These are phyloP conservation scores for Pyrenopolyporus hunteri DNA, from an alignment of 495 filamentous ascomycete species.

Conservation along the genomic window DNA sequence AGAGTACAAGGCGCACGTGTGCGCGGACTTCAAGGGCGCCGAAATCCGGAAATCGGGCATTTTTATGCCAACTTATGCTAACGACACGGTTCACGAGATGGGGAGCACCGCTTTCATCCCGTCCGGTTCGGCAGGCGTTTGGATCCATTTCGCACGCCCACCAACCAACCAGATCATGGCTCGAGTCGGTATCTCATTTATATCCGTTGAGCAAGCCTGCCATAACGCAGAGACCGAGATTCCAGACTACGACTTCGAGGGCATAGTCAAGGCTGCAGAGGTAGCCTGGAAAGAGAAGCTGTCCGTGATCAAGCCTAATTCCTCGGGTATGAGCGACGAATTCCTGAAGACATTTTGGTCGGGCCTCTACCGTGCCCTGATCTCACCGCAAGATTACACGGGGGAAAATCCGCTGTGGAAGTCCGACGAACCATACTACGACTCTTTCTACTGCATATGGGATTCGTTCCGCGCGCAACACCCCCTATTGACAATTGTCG, in stretches of 20 bases:
- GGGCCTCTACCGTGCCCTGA: slow-evolving; percentile 67
- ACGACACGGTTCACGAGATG: slow-evolving; percentile 54
- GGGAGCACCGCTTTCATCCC: slow-evolving; percentile 54
- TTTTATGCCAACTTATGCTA: slow-evolving; percentile 53
- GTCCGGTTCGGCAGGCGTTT: slow-evolving; percentile 65
- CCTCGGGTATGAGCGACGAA: slow-evolving; percentile 59
- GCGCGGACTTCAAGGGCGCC: slow-evolving; percentile 72
- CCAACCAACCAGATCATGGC: slow-evolving; percentile 55
- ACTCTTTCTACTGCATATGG: slow-evolving; percentile 78
- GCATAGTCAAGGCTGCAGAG: slow-evolving; percentile 56
- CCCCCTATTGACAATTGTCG: slow-evolving; percentile 69
- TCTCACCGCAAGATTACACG: slow-evolving; percentile 76
- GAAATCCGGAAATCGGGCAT: slow-evolving; percentile 62
- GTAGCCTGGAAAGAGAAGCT: slow-evolving; percentile 67
- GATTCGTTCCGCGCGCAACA: slow-evolving; percentile 75
- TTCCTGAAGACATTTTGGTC: slow-evolving; percentile 71
- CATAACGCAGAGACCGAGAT: slow-evolving; percentile 68
- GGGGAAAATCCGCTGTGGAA: slow-evolving; percentile 77
- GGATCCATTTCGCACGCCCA: slow-evolving; percentile 61
- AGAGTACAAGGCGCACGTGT: slow-evolving; percentile 64
- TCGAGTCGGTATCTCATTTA: slow-evolving; percentile 71
- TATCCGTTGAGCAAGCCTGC: slow-evolving; percentile 67
- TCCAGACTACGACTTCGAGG: slow-evolving; percentile 65
- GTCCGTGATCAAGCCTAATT: slow-evolving; percentile 58
- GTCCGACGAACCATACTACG: slow-evolving; percentile 75